phyloP scores from a whole-genome alignment of 106 monocot genomes.

The Phalaenopsis equestris region DNA sequence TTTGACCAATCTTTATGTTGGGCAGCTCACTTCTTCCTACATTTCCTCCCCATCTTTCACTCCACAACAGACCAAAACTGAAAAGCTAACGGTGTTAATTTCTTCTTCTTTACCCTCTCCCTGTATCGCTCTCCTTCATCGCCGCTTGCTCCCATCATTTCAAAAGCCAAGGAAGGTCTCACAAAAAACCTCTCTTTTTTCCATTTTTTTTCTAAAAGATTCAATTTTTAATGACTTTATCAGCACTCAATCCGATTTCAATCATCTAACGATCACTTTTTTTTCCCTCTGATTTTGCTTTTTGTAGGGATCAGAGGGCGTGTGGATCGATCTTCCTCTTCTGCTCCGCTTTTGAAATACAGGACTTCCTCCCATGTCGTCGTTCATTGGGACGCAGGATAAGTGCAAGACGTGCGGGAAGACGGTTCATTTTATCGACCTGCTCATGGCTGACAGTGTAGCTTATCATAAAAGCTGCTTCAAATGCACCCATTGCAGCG shows the following conservation, averaged over 20 bases:
- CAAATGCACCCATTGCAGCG: slow-evolving; percentile 50
- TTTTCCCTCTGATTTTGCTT: too few relatives aligned
- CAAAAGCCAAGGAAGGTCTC: too few relatives aligned
- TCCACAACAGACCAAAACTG: neutral
- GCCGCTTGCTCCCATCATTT: neutral
- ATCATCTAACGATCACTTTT: too few relatives aligned
- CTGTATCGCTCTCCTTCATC: neutral
- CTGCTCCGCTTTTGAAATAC: neutral
- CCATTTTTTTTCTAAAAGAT: too few relatives aligned
- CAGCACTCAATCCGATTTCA: too few relatives aligned
- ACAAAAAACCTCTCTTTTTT: too few relatives aligned
- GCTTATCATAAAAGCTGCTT: slow-evolving; percentile 45
- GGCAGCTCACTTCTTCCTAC: slow-evolving; percentile 8
- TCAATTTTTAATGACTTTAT: too few relatives aligned
- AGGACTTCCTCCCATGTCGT: neutral
- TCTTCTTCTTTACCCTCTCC: neutral
- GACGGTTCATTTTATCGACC: slow-evolving; percentile 44
- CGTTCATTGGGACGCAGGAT: slow-evolving; percentile 48
- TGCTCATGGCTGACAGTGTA: slow-evolving; percentile 29
- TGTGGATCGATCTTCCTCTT: neutral
- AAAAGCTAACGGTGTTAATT: neutral
- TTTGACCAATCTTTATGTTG: slow-evolving; percentile 8
- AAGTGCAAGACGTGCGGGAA: slow-evolving; percentile 51
- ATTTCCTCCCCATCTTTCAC: slow-evolving; percentile 7
- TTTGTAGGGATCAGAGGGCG: neutral